Conservation (phyloP, 176 grass and related monocot genomes). For the Eragrostis curvula region DNA sequence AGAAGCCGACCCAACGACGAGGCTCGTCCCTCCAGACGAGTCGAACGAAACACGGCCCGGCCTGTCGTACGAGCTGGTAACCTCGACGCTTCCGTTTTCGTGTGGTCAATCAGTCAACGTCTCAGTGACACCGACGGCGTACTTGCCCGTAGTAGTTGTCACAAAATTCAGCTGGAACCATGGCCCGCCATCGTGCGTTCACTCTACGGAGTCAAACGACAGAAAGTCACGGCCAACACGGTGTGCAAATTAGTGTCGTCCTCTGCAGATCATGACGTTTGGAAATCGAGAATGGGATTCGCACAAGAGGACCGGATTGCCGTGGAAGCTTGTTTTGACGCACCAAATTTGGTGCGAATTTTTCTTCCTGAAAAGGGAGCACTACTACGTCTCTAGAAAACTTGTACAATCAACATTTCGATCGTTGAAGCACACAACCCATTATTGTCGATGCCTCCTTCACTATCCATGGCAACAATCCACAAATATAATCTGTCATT, state of each 20-base stretch:
- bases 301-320: background rate
- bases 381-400: too few species aligned
- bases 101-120: slow-evolving; percentile 3
- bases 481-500: too few species aligned
- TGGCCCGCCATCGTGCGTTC: background rate
- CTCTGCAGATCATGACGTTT: background rate
- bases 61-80: background rate
- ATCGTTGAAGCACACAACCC: too few species aligned
- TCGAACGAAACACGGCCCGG: background rate
- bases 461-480: too few species aligned
- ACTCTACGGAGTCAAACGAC: background rate
- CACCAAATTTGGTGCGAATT: too few species aligned
- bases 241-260: background rate
- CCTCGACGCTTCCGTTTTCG: background rate
- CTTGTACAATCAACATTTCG: too few species aligned
- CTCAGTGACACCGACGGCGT: background rate
- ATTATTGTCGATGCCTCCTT: too few species aligned
- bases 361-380: background rate
- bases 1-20: background rate
- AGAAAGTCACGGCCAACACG: background rate
- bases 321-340: too few species aligned
- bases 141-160: background rate
- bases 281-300: background rate
- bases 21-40: background rate
- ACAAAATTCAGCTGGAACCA: background rate